Evolutionary conservation across 441 rosid genomes (phyloP).

Genomic region (Populus hybrid): DNA sequence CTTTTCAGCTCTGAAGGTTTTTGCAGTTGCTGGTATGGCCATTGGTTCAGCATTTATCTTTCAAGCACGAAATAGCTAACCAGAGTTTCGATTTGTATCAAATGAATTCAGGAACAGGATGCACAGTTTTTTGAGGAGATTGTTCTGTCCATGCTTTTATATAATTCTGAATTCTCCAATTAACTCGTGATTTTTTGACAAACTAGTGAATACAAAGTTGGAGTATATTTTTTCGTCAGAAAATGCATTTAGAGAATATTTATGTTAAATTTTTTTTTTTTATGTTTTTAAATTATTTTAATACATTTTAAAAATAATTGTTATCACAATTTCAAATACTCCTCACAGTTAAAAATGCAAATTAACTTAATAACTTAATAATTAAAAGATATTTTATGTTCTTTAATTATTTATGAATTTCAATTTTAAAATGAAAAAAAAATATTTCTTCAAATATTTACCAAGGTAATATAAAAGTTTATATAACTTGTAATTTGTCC

Average conservation of each 20-base stretch:
- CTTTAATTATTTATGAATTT: background rate
- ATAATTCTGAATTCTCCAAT: background rate
- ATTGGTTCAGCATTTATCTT: slow-evolving; percentile 59
- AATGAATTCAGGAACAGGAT: background rate
- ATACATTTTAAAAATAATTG: no score
- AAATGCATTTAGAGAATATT: no score
- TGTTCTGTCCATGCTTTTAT: background rate
- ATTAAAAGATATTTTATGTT: no score
- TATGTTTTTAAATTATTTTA: no score
- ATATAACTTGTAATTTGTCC: background rate
- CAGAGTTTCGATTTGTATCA: background rate
- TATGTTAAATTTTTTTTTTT: no score
- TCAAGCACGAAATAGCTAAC: slow-evolving; percentile 40
- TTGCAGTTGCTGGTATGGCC: slow-evolving; percentile 70
- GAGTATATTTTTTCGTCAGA: no score
- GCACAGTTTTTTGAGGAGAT: background rate
- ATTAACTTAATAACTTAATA: no score
- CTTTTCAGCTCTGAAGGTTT: slow-evolving; percentile 44
- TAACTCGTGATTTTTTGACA: background rate
- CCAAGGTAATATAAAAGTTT: no score
- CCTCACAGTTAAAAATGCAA: background rate
- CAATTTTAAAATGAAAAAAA: no score
- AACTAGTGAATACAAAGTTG: background rate
- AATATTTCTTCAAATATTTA: background rate
- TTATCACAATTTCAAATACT: no score